These are phyloP conservation scores for Trametes punicea DNA, from an alignment of 768 basidiomycete genomes.

Conservation along the genomic window DNA sequence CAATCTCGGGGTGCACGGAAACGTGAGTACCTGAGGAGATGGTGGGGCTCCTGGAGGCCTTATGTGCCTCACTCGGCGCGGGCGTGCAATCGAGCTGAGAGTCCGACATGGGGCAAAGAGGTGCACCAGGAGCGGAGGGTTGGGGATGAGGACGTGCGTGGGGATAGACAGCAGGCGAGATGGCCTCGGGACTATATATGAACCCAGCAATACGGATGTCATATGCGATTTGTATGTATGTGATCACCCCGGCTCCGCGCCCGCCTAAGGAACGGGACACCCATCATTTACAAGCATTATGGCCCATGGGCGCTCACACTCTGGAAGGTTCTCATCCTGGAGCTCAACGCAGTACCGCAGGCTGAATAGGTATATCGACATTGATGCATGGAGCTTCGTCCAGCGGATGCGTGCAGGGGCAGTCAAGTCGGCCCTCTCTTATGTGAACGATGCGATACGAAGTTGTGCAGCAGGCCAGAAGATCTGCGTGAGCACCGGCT, in stretches of 20 bases:
- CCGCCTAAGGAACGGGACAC: not conserved
- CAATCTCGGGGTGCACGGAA: not conserved
- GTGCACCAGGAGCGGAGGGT: not conserved
- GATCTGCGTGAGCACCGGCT: constrained; percentile 1
- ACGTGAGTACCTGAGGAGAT: constrained; percentile 17
- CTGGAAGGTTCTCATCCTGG: too few species aligned
- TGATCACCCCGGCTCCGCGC: not conserved
- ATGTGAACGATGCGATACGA: too few species aligned
- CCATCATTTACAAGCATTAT: not conserved
- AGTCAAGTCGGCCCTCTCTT: too few species aligned
- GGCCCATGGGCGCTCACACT: not conserved
- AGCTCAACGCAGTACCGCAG: too few species aligned
- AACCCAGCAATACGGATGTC: not conserved
- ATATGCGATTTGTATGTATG: constrained; percentile 11
- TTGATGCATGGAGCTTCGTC: too few species aligned
- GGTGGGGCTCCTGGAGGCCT: constrained; percentile 13
- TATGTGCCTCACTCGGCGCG: not conserved
- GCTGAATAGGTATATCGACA: too few species aligned
- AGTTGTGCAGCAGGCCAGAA: not conserved
- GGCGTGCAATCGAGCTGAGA: constrained; percentile 2
- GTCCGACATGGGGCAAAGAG: constrained; percentile 2
- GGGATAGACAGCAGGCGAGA: constrained; percentile 33
- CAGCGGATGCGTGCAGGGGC: too few species aligned
- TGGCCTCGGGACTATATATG: constrained; percentile 22
- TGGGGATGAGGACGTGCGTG: not conserved